A percentile compares a stretch with the other conserved stretches of the same genome.
Conservation (phyloP, 2,329 filamentous ascomycete genomes). For the Exserohilum turcica region DNA sequence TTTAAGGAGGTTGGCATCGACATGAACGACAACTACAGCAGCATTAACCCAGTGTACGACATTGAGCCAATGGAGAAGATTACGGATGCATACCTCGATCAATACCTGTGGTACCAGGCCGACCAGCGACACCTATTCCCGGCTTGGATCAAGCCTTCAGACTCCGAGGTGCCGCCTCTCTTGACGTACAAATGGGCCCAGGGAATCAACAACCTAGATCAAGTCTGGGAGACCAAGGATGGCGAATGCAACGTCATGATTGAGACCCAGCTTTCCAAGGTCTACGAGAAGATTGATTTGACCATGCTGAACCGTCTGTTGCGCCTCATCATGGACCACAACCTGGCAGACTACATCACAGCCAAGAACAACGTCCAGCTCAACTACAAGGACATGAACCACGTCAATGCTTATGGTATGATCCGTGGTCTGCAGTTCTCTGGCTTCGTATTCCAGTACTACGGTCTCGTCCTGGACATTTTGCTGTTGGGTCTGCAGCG, state of each 20-base stretch:
- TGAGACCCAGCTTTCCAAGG: conserved; percentile 97
- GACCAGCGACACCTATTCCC: conserved; percentile 97
- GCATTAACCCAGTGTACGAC: conserved; percentile 98
- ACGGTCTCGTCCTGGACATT: conserved; percentile 92
- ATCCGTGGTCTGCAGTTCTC: conserved; percentile 98
- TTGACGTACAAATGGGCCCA: conserved; percentile 99
- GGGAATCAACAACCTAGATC: conserved; percentile 96
- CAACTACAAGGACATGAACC: conserved; percentile 99
- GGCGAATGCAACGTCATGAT: conserved; percentile 99
- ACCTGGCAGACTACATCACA: conserved; percentile 97
- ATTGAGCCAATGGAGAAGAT: conserved; percentile 99
- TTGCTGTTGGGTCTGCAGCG: conserved; percentile 89
- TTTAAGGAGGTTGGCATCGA: conserved; percentile 99
- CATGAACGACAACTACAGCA: conserved; percentile 99
- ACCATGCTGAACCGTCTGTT: conserved; percentile 92
- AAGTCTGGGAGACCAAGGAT: conserved; percentile 91
- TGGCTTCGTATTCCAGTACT: conserved; percentile 98
- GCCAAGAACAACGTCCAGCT: conserved; percentile 99
- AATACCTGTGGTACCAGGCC: conserved; percentile 99
- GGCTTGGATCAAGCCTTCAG: conserved; percentile 98
- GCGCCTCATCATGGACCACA: conserved; percentile 98
- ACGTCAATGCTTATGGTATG: conserved; percentile 98
- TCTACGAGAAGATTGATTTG: conserved; percentile 98
- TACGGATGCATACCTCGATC: conserved; percentile 96
- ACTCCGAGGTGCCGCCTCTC: conserved; percentile 93